Base-by-base conservation (phyloP, 768 basidiomycete species). In the Artomyces pyxidatus region DNA sequence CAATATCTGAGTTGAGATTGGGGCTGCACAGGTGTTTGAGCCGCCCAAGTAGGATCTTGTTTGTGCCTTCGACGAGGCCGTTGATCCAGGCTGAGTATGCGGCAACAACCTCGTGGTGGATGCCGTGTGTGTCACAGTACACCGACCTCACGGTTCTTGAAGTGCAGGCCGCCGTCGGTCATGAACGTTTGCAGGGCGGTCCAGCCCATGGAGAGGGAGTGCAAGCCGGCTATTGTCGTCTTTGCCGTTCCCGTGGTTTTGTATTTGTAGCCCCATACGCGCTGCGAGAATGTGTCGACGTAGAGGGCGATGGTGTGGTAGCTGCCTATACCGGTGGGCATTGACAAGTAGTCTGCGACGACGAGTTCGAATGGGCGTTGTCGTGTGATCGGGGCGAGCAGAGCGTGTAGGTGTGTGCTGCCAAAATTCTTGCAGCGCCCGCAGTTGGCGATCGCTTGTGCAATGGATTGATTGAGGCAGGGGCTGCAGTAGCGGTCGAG, bases 41-140 rank as follows among this genome's bases (percentile, higher is more conserved):
- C 0, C 55, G 12, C 7, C 58, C 43, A 0, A 72, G 53, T 0
- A 73, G 52, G 0, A 63, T 30, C 8, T 57, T 58, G 52, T 74
- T 73, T 0, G 61, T 54, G 3, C 62, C 62, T 32, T 71, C 64
- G 0, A 68, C 58, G 0, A 70, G 53, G 0, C 70, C 65, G 44
- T 71, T 72, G 12, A 71, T 53, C 72, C 70, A 73, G 6, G 70
- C 71, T 9, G 68, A 59, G 43, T 73, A 73, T 1, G 65, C 65
- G 10, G 68, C 37, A 0, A 58, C 50, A 0, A 64, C 51, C 10
- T 63, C 52, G 3, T 57, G 49, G 25, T 58, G 43, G 1, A 58
- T 58, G 0, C 59, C 53, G 10, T 53, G 27, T 16, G 44, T 17
- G 2, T 52, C 48, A 46, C 69, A 75, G 42, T 57, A 47, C 58